Conservation (phyloP, 257 asterid genomes). For the Gentiana dahurica region DNA sequence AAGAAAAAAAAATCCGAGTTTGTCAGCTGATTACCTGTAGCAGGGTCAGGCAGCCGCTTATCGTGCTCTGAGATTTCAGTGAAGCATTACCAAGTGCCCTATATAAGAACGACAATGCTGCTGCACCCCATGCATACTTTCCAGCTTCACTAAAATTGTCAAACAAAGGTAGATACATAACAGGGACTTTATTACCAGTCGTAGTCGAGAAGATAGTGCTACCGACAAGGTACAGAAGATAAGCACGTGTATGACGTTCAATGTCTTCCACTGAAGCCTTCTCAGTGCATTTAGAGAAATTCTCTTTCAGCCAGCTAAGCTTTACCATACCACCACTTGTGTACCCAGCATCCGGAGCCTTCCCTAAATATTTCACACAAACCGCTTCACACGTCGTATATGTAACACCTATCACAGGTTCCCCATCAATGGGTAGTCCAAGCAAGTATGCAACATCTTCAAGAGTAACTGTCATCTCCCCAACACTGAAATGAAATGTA, state of each 20-base stretch:
- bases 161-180: slow-evolving; percentile 90
- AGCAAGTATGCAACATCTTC: slow-evolving; percentile 92
- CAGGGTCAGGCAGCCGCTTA: slow-evolving; percentile 86
- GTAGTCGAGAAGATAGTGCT: slow-evolving; percentile 93
- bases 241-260: slow-evolving; percentile 72
- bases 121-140: slow-evolving; percentile 97
- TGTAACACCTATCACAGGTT: slow-evolving; percentile 90
- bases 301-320: slow-evolving; percentile 94
- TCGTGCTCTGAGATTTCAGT: slow-evolving; percentile 86
- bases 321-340: slow-evolving; percentile 78
- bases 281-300: slow-evolving; percentile 62
- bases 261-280: slow-evolving; percentile 63
- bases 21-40: slow-evolving; percentile 55
- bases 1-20: slow-evolving; percentile 5
- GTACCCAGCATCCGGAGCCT: slow-evolving; percentile 35
- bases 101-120: slow-evolving; percentile 77
- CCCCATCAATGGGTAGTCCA: slow-evolving; percentile 88
- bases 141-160: slow-evolving; percentile 89
- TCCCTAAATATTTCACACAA: slow-evolving; percentile 32
- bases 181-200: slow-evolving; percentile 95
- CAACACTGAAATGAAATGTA: slow-evolving; percentile 80
- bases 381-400: slow-evolving; percentile 53
- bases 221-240: slow-evolving; percentile 89
- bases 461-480: slow-evolving; percentile 91
- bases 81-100: slow-evolving; percentile 97